Conservation (phyloP, 257 asterid species). For the Mitragyna speciosa region DNA sequence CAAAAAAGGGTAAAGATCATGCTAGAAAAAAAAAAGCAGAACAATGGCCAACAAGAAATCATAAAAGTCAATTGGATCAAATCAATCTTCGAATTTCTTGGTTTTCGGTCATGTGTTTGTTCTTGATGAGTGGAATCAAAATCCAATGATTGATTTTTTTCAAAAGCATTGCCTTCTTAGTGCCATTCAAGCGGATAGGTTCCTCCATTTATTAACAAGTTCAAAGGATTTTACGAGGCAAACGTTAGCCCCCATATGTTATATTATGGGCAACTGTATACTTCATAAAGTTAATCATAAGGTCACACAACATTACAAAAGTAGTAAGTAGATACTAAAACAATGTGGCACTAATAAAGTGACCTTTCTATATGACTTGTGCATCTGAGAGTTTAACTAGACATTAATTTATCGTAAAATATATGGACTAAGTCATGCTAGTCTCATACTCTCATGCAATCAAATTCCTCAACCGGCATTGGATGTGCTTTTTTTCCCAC, state of each 20-base stretch:
- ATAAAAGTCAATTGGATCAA: constrained; percentile 54
- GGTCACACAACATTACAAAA: not conserved
- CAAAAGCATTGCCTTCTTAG: constrained; percentile 42
- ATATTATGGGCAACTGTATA: too few relatives aligned
- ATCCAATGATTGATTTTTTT: constrained; percentile 60
- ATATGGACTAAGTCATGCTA: not conserved
- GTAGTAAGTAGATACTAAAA: not conserved
- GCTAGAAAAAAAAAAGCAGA: constrained; percentile 23
- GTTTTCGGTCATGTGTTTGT: constrained; percentile 39
- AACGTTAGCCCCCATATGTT: not conserved
- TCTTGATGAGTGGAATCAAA: constrained; percentile 55
- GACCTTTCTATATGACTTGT: not conserved
- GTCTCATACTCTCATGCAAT: not conserved
- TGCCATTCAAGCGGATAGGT: constrained; percentile 34
- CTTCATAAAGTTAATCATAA: not conserved
- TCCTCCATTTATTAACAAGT: constrained; percentile 21
- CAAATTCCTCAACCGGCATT: not conserved
- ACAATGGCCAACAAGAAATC: constrained; percentile 81
- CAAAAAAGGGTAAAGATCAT: constrained; percentile 12
- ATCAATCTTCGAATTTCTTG: constrained; percentile 58
- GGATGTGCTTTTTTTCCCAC: not conserved
- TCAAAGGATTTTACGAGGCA: constrained; percentile 20
- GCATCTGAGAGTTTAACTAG: not conserved
- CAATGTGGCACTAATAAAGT: not conserved
- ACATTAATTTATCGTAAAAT: not conserved